phyloP scores from a whole-genome alignment of 1,284 basidiomycete genomes.

The Ganoderma leucocontextum region DNA sequence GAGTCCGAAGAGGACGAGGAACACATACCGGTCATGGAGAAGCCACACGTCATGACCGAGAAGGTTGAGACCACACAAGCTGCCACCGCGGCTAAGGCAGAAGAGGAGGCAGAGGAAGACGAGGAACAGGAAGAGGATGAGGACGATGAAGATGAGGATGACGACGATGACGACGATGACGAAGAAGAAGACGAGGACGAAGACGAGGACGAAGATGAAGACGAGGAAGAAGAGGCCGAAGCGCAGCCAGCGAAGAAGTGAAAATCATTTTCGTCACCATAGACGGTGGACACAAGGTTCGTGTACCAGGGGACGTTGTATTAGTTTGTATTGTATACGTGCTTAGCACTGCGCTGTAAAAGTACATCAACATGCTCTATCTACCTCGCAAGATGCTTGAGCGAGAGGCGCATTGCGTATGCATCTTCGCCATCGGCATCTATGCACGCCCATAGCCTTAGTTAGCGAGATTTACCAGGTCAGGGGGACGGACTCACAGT shows the following conservation, averaged over 20 bases:
- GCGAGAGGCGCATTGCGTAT: constrained; percentile 83
- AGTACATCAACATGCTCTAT: constrained; percentile 23
- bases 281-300: constrained; percentile 1
- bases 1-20: constrained; percentile 19
- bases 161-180: constrained; percentile 1
- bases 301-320: constrained; percentile 20
- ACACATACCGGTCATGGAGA: constrained; percentile 12
- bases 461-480: not conserved
- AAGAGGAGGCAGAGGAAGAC: not conserved
- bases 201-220: constrained; percentile 9
- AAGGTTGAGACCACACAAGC: not conserved
- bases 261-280: not conserved
- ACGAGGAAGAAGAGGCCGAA: constrained; percentile 5
- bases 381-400: constrained; percentile 50
- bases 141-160: not conserved
- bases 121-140: constrained; percentile 10
- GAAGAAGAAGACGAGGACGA: constrained; percentile 6
- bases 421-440: constrained; percentile 95
- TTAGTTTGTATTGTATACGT: constrained; percentile 28
- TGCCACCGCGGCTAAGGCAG: not conserved
- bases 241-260: constrained; percentile 8
- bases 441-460: constrained; percentile 41
- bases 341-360: constrained; percentile 18
- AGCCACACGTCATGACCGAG: constrained; percentile 9
- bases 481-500: constrained; percentile 68